These are phyloP conservation scores for Stipa capillata DNA, from an alignment of 176 grass and related monocot species.

Conservation along the genomic window DNA sequence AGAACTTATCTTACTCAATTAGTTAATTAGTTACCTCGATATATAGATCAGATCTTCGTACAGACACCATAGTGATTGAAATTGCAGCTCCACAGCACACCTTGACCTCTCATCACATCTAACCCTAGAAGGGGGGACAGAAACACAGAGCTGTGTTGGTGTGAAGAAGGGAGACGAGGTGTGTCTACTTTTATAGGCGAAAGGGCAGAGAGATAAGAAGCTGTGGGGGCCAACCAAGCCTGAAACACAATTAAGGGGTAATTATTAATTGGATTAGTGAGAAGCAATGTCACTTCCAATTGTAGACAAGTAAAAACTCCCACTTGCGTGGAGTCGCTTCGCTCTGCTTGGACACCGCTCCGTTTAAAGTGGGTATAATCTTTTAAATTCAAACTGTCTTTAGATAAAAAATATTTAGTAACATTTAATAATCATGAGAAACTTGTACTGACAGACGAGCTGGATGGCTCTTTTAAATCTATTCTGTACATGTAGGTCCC, in stretches of 20 bases:
- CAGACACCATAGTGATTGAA: background rate
- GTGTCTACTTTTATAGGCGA: constrained; percentile 16
- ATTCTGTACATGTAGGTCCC: background rate
- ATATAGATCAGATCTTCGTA: constrained; percentile 24
- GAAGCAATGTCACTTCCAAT: constrained; percentile 2
- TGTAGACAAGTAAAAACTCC: constrained; percentile 5
- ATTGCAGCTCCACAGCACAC: background rate
- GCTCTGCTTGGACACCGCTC: background rate
- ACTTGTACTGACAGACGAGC: background rate
- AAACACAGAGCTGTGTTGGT: constrained; percentile 1
- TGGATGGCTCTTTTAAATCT: background rate
- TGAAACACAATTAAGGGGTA: background rate
- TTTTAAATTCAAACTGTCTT: background rate
- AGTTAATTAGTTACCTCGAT: constrained; percentile 17
- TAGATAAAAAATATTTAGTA: background rate
- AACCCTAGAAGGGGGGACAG: constrained; percentile 5
- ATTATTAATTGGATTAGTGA: constrained; percentile 12
- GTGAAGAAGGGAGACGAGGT: background rate
- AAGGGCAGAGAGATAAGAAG: background rate
- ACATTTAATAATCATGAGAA: background rate
- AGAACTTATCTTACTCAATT: constrained; percentile 5
- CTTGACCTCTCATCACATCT: background rate
- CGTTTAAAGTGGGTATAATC: constrained; percentile 5
- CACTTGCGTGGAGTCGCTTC: constrained; percentile 9
- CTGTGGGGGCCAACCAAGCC: background rate